A percentile compares a stretch with the other conserved stretches of the same genome.
These are phyloP conservation scores for Penicillium brasilianum DNA, from an alignment of 2,329 filamentous ascomycete species.

Conservation along the genomic window DNA sequence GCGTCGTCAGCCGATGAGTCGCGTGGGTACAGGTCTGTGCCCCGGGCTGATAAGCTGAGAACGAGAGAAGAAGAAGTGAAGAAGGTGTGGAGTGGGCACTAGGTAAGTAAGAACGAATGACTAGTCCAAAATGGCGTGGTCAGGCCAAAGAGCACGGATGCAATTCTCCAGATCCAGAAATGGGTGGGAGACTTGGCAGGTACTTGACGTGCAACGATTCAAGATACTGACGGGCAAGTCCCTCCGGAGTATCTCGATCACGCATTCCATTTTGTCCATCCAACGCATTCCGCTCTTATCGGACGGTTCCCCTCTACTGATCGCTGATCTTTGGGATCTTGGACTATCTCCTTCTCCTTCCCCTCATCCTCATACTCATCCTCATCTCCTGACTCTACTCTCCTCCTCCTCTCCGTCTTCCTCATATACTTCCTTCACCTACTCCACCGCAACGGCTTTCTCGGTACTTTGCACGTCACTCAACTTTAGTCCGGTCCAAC, in stretches of 20 bases:
- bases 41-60: conserved; percentile 8
- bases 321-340: too few species aligned
- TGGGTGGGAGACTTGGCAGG: not conserved
- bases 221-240: not conserved
- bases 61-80: not conserved
- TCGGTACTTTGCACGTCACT: conserved; percentile 18
- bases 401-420: not conserved
- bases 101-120: not conserved
- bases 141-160: not conserved
- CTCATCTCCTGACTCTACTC: too few species aligned
- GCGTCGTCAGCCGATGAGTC: conserved; percentile 24
- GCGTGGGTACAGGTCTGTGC: conserved; percentile 20
- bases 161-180: not conserved
- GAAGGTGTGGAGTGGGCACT: not conserved
- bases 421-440: not conserved
- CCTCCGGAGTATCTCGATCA: not conserved
- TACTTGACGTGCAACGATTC: not conserved
- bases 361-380: too few species aligned
- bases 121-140: too few species aligned
- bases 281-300: not conserved
- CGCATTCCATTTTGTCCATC: not conserved
- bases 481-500: conserved; percentile 12
- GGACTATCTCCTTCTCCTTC: too few species aligned
- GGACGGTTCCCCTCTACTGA: too few species aligned
- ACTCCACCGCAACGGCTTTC: not conserved